phyloP scores from a whole-genome alignment of 805 yeast species.

The Ascoidea tarda region DNA sequence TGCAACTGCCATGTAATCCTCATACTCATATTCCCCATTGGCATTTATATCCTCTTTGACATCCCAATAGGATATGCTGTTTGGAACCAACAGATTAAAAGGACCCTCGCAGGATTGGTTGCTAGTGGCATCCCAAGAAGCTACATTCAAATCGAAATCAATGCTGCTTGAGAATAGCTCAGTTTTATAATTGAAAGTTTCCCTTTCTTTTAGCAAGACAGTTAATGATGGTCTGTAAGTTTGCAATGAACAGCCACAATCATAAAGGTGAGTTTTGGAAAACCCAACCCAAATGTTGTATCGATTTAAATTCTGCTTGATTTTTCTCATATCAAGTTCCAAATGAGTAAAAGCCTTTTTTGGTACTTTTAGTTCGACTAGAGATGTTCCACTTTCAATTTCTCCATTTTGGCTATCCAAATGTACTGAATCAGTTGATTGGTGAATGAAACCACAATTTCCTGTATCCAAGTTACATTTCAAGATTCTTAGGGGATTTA shows the following conservation, averaged over 20 bases:
- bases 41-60: background rate
- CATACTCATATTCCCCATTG: background rate
- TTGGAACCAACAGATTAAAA: background rate
- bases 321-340: too few relatives aligned
- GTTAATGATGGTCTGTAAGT: background rate
- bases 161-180: background rate
- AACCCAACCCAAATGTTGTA: background rate
- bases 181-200: background rate
- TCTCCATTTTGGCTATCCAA: too few relatives aligned
- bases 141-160: background rate
- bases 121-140: background rate
- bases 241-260: background rate
- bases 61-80: background rate
- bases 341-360: too few relatives aligned
- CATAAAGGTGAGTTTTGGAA: background rate
- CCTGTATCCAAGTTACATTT: constrained; percentile 4
- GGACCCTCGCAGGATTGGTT: background rate
- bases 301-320: background rate
- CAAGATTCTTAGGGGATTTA: constrained; percentile 5
- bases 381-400: too few relatives aligned
- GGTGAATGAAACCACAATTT: constrained; percentile 3
- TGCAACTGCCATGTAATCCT: background rate
- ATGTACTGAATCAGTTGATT: background rate
- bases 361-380: too few relatives aligned
- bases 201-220: too few relatives aligned